Evolutionary conservation across 148 eudicot species (phyloP), one percentile per base, ranked within the genome.

Genomic region (Camellia sinensis): DNA sequence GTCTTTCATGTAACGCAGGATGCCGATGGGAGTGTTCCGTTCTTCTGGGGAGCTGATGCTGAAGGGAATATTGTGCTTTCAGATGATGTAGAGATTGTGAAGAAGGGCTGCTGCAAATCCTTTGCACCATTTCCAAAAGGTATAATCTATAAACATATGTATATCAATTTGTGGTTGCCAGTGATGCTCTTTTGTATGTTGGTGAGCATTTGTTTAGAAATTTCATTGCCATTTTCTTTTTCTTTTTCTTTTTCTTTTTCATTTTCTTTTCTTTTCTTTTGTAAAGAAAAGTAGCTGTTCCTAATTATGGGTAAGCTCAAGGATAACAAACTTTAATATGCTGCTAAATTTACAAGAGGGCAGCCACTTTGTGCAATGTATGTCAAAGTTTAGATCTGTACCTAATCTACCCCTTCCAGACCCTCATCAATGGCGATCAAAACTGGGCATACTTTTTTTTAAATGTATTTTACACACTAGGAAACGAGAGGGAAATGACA

Each of bases 61-160:
- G 97, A 96, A 77, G 97, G 89, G 53, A 84, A 91, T 64, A 91
- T 96, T 79, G 99, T 96, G 68, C 77, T 96, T 43, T 87, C 93
- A 14, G 90, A 88, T 85, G 94, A 91, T 80, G 83, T 68, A 44
- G 98, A 91, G 2, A 81, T 83, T 76, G 85, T 89, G 52, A 95
- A 91, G 92, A 87, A 92, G 82, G 94, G 93, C 63, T 93, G 98
- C 78, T 91, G 94, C 14, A 93, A 93, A 84, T 93, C 98, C 64
- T 93, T 90, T 78, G 98, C 98, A 7, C 92, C 99, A 5, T 96
- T 93, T 84, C 99, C 99, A 14, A 93, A 91, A 96, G 99, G 98
- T 96, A 86, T 50, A 50, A 48, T 69, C 40, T 70, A 50, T 48
- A 3, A 14, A 43, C 40, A 40, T 17, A 41, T 53, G 19, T 54